These are phyloP conservation scores for Saccharomycopsis fodiens DNA, from an alignment of 805 yeast genomes.

Conservation along the genomic window DNA sequence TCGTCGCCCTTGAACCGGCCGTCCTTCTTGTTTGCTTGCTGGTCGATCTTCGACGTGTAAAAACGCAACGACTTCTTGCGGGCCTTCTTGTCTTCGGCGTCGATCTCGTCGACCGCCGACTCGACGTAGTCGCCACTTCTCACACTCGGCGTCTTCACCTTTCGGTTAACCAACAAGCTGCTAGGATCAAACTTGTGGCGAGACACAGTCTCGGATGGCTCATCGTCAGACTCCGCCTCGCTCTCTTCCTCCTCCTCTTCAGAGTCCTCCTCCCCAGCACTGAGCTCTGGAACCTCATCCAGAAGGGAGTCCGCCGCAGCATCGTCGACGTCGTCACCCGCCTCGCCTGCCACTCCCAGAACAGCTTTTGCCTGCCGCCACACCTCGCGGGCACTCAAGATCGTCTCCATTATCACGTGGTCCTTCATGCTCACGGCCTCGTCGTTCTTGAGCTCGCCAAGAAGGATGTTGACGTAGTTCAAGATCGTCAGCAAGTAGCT, in stretches of 20 bases:
- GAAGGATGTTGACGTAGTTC: slow-evolving; percentile 66
- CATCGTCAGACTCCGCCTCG: slow-evolving; percentile 14
- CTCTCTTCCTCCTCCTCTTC: slow-evolving; percentile 13
- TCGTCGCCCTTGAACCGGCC: slow-evolving; percentile 70
- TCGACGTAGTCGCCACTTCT: slow-evolving; percentile 56
- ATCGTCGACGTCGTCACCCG: slow-evolving; percentile 23
- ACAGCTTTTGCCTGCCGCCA: slow-evolving; percentile 74
- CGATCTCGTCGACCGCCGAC: slow-evolving; percentile 68
- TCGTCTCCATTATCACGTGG: slow-evolving; percentile 82
- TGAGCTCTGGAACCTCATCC: slow-evolving; percentile 23
- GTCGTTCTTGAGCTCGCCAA: slow-evolving; percentile 47
- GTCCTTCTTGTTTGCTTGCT: slow-evolving; percentile 55
- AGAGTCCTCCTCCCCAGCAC: slow-evolving; percentile 3
- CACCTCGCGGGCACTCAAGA: slow-evolving; percentile 72
- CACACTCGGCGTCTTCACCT: slow-evolving; percentile 34
- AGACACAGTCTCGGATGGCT: slow-evolving; percentile 22
- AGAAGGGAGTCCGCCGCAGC: slow-evolving; percentile 25
- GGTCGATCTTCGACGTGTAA: slow-evolving; percentile 95
- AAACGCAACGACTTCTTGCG: slow-evolving; percentile 81
- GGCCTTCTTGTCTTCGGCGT: slow-evolving; percentile 75
- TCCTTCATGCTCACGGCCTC: slow-evolving; percentile 57
- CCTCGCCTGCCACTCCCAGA: slow-evolving; percentile 23
- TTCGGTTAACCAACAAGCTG: slow-evolving; percentile 34
- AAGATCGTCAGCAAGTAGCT: slow-evolving; percentile 74
- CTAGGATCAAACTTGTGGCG: too few species aligned